phyloP scores from a whole-genome alignment of 2,329 filamentous ascomycete species.

The Microdochium trichocladiopsis region DNA sequence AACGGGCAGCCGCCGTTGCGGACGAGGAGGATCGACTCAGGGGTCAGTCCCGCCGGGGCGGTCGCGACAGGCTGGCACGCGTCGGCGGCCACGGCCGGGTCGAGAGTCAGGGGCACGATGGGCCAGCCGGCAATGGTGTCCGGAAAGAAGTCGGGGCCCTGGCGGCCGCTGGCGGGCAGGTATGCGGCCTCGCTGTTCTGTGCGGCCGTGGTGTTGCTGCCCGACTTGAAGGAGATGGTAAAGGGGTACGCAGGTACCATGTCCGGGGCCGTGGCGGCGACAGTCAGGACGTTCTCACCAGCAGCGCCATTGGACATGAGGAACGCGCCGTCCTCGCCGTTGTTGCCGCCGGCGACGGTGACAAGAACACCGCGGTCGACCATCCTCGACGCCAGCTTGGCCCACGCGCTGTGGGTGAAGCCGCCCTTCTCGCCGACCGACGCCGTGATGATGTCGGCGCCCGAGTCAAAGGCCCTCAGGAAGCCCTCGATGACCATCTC shows the following conservation, averaged over 20 bases:
- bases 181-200: constrained; percentile 15
- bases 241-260: constrained; percentile 12
- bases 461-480: constrained; percentile 13
- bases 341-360: constrained; percentile 11
- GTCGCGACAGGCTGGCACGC: constrained; percentile 13
- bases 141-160: constrained; percentile 10
- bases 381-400: constrained; percentile 29
- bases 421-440: constrained; percentile 12
- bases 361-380: constrained; percentile 23
- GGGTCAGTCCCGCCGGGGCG: constrained; percentile 8
- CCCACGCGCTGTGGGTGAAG: constrained; percentile 30
- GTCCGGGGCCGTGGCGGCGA: constrained; percentile 13
- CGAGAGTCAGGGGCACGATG: constrained; percentile 14
- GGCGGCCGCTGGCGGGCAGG: constrained; percentile 4
- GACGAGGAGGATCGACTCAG: constrained; percentile 7
- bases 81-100: constrained; percentile 14
- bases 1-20: constrained; percentile 9
- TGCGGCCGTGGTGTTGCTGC: constrained; percentile 7
- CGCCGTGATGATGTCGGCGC: constrained; percentile 14
- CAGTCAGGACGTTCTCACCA: constrained; percentile 14
- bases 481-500: constrained; percentile 14
- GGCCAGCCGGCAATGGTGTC: constrained; percentile 14
- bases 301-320: constrained; percentile 15
- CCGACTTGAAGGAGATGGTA: constrained; percentile 10
- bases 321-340: constrained; percentile 14